phyloP scores from a whole-genome alignment of 306 rosid genomes.

The Acmispon strigosus region DNA sequence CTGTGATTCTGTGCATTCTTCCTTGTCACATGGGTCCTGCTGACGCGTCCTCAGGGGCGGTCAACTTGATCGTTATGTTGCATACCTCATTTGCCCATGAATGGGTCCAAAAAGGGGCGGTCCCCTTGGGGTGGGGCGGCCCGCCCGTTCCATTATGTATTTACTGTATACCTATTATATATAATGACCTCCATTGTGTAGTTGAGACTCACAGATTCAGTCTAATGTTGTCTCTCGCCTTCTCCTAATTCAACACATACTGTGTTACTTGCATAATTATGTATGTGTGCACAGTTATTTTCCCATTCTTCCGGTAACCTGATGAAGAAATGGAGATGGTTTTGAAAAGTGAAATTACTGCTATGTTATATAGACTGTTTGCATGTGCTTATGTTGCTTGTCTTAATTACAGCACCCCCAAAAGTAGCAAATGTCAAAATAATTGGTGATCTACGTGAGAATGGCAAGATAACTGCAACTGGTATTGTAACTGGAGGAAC shows the following conservation, averaged over 20 bases:
- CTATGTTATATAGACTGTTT: not conserved
- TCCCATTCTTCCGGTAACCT: not conserved
- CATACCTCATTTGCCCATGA: too few species aligned
- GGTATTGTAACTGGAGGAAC: slow-evolving; percentile 90
- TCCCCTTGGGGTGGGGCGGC: too few species aligned
- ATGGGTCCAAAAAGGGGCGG: too few species aligned
- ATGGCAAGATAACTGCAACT: slow-evolving; percentile 72
- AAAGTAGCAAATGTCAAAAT: slow-evolving; percentile 66
- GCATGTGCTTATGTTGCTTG: not conserved
- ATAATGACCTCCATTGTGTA: not conserved
- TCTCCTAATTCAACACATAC: not conserved
- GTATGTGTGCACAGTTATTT: not conserved
- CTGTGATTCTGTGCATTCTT: too few species aligned
- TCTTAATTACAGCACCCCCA: slow-evolving; percentile 82
- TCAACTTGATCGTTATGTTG: too few species aligned
- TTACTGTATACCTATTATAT: not conserved
- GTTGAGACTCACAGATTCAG: not conserved
- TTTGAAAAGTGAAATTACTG: not conserved
- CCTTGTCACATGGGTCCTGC: too few species aligned
- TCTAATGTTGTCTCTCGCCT: too few species aligned
- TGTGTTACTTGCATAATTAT: not conserved
- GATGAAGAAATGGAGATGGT: not conserved
- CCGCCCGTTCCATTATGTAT: too few species aligned
- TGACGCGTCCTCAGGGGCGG: too few species aligned
- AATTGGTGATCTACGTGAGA: slow-evolving; percentile 81